phyloP scores from a whole-genome alignment of 768 basidiomycete species.

The Psilocybe sp. region DNA sequence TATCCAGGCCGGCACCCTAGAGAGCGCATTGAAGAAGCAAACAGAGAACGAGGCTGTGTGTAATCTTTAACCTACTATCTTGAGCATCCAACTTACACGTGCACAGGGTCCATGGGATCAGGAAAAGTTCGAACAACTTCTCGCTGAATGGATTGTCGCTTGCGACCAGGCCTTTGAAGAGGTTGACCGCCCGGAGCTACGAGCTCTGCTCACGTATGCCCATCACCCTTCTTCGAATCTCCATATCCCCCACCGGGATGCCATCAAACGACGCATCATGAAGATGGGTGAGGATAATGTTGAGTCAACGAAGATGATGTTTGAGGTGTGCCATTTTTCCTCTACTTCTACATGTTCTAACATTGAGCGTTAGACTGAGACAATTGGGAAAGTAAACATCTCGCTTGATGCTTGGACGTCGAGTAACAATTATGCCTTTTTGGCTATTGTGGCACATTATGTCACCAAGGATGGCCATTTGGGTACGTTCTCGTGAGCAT shows the following conservation, averaged over 20 bases:
- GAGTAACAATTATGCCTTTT: slow-evolving; percentile 25
- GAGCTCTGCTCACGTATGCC: slow-evolving; percentile 8
- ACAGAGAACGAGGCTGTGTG: neutral
- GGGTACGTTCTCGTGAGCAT: slow-evolving; percentile 11
- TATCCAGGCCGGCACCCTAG: no score
- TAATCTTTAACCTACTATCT: neutral
- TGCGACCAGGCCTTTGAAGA: slow-evolving; percentile 17
- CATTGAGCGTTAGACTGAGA: slow-evolving; percentile 11
- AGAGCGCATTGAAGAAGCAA: neutral
- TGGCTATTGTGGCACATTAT: slow-evolving; percentile 27
- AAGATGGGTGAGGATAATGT: slow-evolving; percentile 15
- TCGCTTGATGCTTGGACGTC: slow-evolving; percentile 30
- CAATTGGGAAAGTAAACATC: no score
- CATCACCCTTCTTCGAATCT: slow-evolving; percentile 5
- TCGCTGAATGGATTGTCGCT: slow-evolving; percentile 14
- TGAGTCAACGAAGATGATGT: slow-evolving; percentile 11
- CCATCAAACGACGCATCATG: slow-evolving; percentile 3
- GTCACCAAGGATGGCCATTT: slow-evolving; percentile 20
- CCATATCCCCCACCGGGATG: slow-evolving; percentile 3
- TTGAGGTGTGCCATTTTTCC: slow-evolving; percentile 11
- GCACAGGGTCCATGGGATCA: slow-evolving; percentile 15
- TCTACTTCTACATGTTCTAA: neutral
- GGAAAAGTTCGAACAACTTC: slow-evolving; percentile 12
- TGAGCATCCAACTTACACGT: neutral
- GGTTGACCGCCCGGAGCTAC: slow-evolving; percentile 13